A percentile compares a stretch with the other conserved stretches of the same genome.
phyloP scores from a whole-genome alignment of 169 alveolate genomes.

The Plasmodium yoelii region DNA sequence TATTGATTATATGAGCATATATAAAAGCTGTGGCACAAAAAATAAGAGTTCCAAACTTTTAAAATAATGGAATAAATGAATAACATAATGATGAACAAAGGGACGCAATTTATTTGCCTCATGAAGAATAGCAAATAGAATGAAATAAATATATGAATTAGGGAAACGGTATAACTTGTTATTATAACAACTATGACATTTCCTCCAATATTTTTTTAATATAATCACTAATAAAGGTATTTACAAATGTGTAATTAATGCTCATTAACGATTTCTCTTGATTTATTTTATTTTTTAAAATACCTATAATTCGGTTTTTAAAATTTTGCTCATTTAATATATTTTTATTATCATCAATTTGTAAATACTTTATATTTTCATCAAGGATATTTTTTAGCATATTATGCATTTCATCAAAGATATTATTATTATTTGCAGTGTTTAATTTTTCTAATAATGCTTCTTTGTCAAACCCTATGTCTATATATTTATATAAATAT shows the following conservation, averaged over 20 bases:
- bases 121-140: too few species aligned
- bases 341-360: constrained; percentile 18
- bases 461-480: constrained; percentile 41
- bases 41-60: too few species aligned
- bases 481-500: constrained; percentile 25
- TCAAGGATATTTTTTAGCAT: constrained; percentile 40
- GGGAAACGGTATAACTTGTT: too few species aligned
- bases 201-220: constrained; percentile 9
- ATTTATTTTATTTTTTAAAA: constrained; percentile 29
- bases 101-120: too few species aligned
- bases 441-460: constrained; percentile 14
- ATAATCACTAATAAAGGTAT: constrained; percentile 32
- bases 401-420: constrained; percentile 11
- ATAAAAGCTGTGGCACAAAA: too few species aligned
- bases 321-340: constrained; percentile 58
- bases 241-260: constrained; percentile 48
- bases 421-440: neutral
- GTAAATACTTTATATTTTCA: constrained; percentile 28
- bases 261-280: neutral
- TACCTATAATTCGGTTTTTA: constrained; percentile 72
- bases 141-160: too few species aligned
- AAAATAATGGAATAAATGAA: too few species aligned
- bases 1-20: too few species aligned
- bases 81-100: too few species aligned
- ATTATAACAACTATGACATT: too few species aligned